Evolutionary conservation across 345 rosid genomes (phyloP).

Genomic region (Dovyalis caffra): DNA sequence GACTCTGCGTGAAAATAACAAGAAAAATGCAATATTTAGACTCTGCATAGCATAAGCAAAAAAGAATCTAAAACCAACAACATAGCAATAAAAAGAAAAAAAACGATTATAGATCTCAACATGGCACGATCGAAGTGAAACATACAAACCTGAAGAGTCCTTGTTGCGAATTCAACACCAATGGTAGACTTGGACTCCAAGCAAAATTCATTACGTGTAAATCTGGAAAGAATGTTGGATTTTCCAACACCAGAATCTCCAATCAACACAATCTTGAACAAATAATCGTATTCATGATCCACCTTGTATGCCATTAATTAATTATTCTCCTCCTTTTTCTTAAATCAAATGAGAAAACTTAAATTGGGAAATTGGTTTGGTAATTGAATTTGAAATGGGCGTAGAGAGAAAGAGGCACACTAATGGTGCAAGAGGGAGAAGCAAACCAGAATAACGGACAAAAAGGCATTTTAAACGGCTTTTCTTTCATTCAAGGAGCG

Average conservation of each 20-base stretch:
- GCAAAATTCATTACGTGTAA: conserved; percentile 64
- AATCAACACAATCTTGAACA: conserved; percentile 62
- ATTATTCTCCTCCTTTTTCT: background rate
- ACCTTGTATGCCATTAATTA: conserved; percentile 57
- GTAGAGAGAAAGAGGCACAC: background rate
- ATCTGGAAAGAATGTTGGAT: conserved; percentile 68
- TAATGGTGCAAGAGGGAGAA: too few relatives aligned
- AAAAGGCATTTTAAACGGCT: conserved; percentile 40
- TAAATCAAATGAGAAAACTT: background rate
- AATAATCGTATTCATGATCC: conserved; percentile 63
- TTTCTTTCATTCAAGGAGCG: conserved; percentile 26
- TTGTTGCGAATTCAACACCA: conserved; percentile 71
- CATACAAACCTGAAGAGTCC: conserved; percentile 55
- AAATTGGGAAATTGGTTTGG: background rate
- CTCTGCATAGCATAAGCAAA: too few relatives aligned
- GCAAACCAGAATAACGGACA: conserved; percentile 29
- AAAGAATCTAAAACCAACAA: too few relatives aligned
- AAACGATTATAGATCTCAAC: background rate
- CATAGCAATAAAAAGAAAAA: too few relatives aligned
- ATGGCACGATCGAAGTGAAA: background rate
- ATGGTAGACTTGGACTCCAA: conserved; percentile 69
- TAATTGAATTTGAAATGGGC: background rate
- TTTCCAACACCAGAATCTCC: conserved; percentile 77
- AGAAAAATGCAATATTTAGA: too few relatives aligned
- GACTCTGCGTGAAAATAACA: too few relatives aligned